Conservation (phyloP, 768 basidiomycete genomes). For the Termitomyces sp. region DNA sequence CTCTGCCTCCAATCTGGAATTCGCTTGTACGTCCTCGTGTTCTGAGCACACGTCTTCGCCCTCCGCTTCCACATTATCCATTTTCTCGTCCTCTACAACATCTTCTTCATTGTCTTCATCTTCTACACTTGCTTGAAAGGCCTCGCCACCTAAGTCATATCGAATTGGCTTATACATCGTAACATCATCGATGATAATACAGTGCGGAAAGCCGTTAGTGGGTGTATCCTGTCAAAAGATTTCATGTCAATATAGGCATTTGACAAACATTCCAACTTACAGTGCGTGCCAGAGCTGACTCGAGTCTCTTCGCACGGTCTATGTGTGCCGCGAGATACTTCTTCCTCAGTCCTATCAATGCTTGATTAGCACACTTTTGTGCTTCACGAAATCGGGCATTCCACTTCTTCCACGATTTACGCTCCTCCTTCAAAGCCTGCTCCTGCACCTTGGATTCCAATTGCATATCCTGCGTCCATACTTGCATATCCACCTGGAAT, state of each 20-base stretch:
- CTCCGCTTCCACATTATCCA: not conserved
- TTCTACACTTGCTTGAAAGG: not conserved
- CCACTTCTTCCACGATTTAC: not conserved
- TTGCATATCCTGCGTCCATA: not conserved
- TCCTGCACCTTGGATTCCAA: no score
- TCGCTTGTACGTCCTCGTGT: not conserved
- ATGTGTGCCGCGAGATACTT: not conserved
- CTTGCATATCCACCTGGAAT: not conserved
- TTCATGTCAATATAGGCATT: not conserved
- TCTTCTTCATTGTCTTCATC: not conserved
- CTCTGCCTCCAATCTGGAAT: no score
- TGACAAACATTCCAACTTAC: not conserved
- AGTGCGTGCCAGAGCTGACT: not conserved
- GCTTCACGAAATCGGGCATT: not conserved
- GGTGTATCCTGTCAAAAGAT: not conserved
- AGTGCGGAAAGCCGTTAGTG: not conserved
- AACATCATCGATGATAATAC: not conserved
- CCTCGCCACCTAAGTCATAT: not conserved
- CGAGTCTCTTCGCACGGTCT: not conserved
- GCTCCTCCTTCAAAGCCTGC: not conserved
- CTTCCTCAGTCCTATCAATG: not conserved
- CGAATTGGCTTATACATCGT: not conserved
- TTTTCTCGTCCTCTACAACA: not conserved
- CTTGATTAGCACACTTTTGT: not conserved
- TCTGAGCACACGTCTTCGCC: not conserved